Evolutionary conservation across 441 rosid species (phyloP), one percentile per base, ranked within the genome.

Genomic region (Eutrema salsugineum): DNA sequence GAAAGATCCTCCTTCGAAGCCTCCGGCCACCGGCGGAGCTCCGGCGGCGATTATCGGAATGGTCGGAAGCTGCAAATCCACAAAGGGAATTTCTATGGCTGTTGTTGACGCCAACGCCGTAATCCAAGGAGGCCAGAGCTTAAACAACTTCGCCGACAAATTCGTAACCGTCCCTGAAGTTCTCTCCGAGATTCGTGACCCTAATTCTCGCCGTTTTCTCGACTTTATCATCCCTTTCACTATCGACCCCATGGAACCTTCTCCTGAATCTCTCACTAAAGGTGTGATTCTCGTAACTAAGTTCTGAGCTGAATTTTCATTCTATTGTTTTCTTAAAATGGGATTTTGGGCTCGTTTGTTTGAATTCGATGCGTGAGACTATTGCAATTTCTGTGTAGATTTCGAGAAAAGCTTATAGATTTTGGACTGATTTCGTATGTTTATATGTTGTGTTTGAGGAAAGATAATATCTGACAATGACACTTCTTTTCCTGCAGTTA

Each of bases 91-190:
- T 70, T 85, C 96, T 3, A 53, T 88, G 44, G 97, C 96, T 1
- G 93, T 94, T 6, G 79, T 92, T 32, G 99, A 94, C 47, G 96
- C 99, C 19, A 94, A 90, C 77, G 99, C 97, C 40, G 70, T 94
- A 59, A 94, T 94, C 42, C 79, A 88, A 17, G 98, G 97, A 19
- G 76, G 85, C 0, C 88, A 88, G 7, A 87, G 66, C 72, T 90
- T 94, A 42, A 63, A 76, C 33, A 53, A 66, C 79, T 73, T 80
- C 48, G 89, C 99, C 20, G 96, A 94, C 42, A 83, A 79, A 78
- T 87, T 92, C 72, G 93, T 92, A 9, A 92, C 97, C 6, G 88
- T 95, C 9, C 85, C 89, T 11, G 97, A 92, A 76, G 96, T 92
- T 22, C 76, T 84, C 27, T 73, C 81, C 5, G 98, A 95, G 82